Percentiles rank a stretch among this genome's conserved stretches.
Evolutionary conservation across 805 yeast species (phyloP).

Genomic region (Priceomyces melissophilus): DNA sequence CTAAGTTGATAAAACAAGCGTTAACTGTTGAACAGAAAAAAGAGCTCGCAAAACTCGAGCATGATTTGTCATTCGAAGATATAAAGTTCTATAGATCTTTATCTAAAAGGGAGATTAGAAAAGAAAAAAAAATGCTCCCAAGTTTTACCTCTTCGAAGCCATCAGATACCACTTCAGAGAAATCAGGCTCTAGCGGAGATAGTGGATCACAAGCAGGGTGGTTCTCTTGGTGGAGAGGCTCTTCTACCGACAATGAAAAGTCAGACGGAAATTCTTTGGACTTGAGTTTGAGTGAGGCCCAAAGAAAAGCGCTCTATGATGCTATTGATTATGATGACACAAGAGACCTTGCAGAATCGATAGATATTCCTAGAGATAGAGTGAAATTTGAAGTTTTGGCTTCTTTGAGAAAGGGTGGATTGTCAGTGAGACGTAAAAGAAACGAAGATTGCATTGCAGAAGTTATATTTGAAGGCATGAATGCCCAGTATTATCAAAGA

Average conservation of each 20-base stretch:
- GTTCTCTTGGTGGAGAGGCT: constrained; percentile 67
- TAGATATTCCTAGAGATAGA: constrained; percentile 71
- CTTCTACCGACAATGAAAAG: constrained; percentile 9
- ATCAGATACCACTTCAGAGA: constrained; percentile 8
- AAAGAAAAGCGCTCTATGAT: constrained; percentile 82
- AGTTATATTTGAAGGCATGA: constrained; percentile 78
- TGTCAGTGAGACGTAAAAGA: constrained; percentile 51
- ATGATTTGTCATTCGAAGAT: constrained; percentile 65
- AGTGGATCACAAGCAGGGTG: constrained; percentile 46
- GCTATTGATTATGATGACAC: constrained; percentile 89
- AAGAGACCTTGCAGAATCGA: constrained; percentile 45
- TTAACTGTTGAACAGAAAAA: constrained; percentile 27
- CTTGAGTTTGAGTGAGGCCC: constrained; percentile 68
- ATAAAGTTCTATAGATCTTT: constrained; percentile 80
- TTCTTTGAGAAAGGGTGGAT: constrained; percentile 70
- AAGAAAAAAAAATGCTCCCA: constrained; percentile 38
- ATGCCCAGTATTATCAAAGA: constrained; percentile 67
- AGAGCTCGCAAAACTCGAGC: constrained; percentile 53
- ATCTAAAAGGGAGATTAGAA: constrained; percentile 63
- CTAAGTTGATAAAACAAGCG: constrained; percentile 41
- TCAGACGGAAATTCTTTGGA: constrained; percentile 15
- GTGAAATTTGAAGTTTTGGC: constrained; percentile 66
- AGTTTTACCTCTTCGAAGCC: background rate
- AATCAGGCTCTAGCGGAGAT: constrained; percentile 11
- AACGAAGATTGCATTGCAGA: constrained; percentile 59